Base-by-base conservation (phyloP, 1,284 basidiomycete species). In the Pascua sp. region DNA sequence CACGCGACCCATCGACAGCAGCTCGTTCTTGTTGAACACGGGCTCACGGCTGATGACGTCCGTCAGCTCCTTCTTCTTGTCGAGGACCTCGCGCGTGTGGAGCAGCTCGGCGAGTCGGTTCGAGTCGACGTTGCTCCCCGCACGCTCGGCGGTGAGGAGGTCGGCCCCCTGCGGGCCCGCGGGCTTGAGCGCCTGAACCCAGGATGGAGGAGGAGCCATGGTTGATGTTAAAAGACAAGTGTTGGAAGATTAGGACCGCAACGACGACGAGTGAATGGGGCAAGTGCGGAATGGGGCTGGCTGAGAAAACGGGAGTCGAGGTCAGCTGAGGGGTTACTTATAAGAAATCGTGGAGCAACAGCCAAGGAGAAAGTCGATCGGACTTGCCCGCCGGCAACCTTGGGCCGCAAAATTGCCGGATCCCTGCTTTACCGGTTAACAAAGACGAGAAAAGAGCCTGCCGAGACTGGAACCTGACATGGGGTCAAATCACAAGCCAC, bases 151-250 rank as follows among this genome's bases (percentile, higher is more conserved):
- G 11, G 57, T 45, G 51, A 62, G 57, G 32, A 62, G 57, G 42
- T 59, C 57, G 42, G 46, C 18, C 32, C 60, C 60, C 37, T 42
- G 46, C 41, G 63, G 60, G 54, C 17, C 49, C 52, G 55, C 63
- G 43, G 57, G 62, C 55, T 36, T 38, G 56, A 69, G 55, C 57
- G 59, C 40, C 51, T 65, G 38, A 56, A 68, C 63, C 67, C 65
- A 53, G 40, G 57, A 17, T 54, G 65, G 49, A 62, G 60, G 48
- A 59, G 54, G 51, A 12, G 54, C n/a, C 53, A 55, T 61, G 11
- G 47, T 51, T 37, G 41, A 4, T 51, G 50, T 16, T 7, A n/a
- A 46, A 38, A 15, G 42, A 40, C 9, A 16, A 36, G 49, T 32
- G 24, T 32, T 32, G 24, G 24, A 32, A 32, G 7, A 24, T 12